Conservation (phyloP, 2,329 filamentous ascomycete species). For the Hysterium pulicare region DNA sequence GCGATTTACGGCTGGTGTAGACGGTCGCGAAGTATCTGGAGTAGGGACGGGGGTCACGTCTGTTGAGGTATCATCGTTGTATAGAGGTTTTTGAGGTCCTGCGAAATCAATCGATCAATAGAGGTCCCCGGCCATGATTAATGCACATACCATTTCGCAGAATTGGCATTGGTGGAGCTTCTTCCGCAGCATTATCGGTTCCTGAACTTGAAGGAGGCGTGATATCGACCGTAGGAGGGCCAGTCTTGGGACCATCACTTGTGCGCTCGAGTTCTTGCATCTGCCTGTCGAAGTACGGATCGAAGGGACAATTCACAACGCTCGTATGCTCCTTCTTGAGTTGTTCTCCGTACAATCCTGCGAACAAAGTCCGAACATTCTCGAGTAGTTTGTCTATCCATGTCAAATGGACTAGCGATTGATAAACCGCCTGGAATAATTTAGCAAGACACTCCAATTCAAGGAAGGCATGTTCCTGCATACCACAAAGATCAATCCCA, state of each 20-base stretch:
- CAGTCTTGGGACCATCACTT: slow-evolving; percentile 31
- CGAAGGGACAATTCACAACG: slow-evolving; percentile 76
- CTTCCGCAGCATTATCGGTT: slow-evolving; percentile 48
- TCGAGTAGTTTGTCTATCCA: slow-evolving; percentile 98
- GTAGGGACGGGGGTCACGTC: slow-evolving; percentile 69
- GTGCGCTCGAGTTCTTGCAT: slow-evolving; percentile 72
- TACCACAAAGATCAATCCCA: slow-evolving; percentile 94
- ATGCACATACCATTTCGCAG: slow-evolving; percentile 50
- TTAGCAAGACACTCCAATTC: slow-evolving; percentile 4
- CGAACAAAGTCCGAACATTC: slow-evolving; percentile 88
- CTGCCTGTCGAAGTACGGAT: slow-evolving; percentile 92
- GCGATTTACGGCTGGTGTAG: slow-evolving; percentile 67
- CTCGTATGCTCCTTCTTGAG: slow-evolving; percentile 77
- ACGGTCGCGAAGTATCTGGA: slow-evolving; percentile 74
- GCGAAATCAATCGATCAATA: slow-evolving; percentile 15
- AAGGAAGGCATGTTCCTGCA: slow-evolving; percentile 22
- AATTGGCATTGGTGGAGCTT: slow-evolving; percentile 51
- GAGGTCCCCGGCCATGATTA: slow-evolving; percentile 36
- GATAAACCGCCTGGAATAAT: slow-evolving; percentile 76
- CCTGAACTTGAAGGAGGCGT: slow-evolving; percentile 52
- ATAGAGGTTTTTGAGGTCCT: slow-evolving; percentile 27
- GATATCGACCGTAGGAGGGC: slow-evolving; percentile 43
- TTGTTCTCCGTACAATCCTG: slow-evolving; percentile 85
- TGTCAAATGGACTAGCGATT: slow-evolving; percentile 87
- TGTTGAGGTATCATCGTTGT: slow-evolving; percentile 50